A percentile compares a stretch with the other conserved stretches of the same genome.
These are phyloP conservation scores for Candida loeiensis DNA, from an alignment of 805 yeast species.

Conservation along the genomic window DNA sequence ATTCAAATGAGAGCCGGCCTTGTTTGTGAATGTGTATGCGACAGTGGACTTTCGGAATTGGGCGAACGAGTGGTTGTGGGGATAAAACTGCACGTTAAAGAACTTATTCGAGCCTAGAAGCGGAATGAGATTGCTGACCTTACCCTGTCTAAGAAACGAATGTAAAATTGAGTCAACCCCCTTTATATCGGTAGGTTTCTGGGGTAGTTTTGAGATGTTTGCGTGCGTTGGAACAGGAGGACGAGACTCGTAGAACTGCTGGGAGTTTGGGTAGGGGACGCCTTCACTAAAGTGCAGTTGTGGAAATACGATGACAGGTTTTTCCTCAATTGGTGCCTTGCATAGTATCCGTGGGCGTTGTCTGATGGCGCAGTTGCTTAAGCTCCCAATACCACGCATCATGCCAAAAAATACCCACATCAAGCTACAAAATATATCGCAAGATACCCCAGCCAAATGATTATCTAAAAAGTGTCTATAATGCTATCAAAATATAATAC, in stretches of 20 bases:
- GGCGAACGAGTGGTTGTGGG: conserved; percentile 25
- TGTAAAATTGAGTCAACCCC: conserved; percentile 29
- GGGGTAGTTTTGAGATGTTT: conserved; percentile 20
- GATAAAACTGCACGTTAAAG: conserved; percentile 28
- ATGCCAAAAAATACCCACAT: too few relatives aligned
- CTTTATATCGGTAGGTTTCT: conserved; percentile 28
- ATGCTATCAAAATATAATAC: too few relatives aligned
- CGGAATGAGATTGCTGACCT: conserved; percentile 12
- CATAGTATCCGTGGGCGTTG: too few relatives aligned
- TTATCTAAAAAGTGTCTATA: too few relatives aligned
- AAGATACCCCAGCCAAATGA: too few relatives aligned
- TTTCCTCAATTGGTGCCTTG: too few relatives aligned
- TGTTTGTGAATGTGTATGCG: conserved; percentile 32
- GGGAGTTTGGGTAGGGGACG: neutral
- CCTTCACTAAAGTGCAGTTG: conserved; percentile 3
- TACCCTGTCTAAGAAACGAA: conserved; percentile 5
- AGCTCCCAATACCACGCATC: too few relatives aligned
- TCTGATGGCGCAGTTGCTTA: too few relatives aligned
- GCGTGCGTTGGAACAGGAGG: conserved; percentile 2
- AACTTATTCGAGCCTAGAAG: conserved; percentile 17
- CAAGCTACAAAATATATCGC: too few relatives aligned
- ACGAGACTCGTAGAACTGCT: neutral
- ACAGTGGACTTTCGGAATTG: conserved; percentile 36
- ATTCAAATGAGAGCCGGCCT: conserved; percentile 27
- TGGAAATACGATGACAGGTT: neutral